Percentiles rank a stretch among this genome's conserved stretches.
Conservation (phyloP, 164 flowering plant species). For the Amborella trichopoda region DNA sequence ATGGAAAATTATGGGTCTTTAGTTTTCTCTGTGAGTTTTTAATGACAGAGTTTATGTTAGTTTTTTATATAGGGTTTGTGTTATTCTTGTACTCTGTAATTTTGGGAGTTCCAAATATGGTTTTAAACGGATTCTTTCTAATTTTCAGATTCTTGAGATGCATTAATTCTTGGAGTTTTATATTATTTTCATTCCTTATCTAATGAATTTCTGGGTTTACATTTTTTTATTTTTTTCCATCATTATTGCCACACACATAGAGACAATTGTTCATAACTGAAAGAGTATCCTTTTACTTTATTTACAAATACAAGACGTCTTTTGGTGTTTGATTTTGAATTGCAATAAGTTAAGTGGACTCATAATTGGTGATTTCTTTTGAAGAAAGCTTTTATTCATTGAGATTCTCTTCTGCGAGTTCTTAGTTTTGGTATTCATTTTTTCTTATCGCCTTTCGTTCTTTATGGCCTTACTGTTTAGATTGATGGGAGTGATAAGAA, state of each 20-base stretch:
- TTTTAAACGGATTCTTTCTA: too few relatives aligned
- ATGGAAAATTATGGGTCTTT: neutral
- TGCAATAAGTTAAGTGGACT: neutral
- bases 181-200: too few relatives aligned
- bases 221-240: too few relatives aligned
- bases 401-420: neutral
- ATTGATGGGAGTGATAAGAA: conserved; percentile 56
- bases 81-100: neutral
- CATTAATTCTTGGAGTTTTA: too few relatives aligned
- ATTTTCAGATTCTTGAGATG: too few relatives aligned
- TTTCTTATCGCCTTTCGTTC: neutral
- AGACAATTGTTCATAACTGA: too few relatives aligned
- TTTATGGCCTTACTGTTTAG: conserved; percentile 16
- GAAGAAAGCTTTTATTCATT: neutral
- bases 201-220: too few relatives aligned
- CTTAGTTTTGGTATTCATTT: neutral
- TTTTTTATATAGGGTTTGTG: neutral
- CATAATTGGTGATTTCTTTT: neutral
- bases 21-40: neutral
- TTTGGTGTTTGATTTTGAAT: neutral
- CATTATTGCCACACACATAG: too few relatives aligned
- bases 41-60: neutral
- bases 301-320: neutral
- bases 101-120: neutral
- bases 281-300: too few relatives aligned